Conservation (phyloP, 805 yeast genomes). For the Cyberlindnera bimundalis region DNA sequence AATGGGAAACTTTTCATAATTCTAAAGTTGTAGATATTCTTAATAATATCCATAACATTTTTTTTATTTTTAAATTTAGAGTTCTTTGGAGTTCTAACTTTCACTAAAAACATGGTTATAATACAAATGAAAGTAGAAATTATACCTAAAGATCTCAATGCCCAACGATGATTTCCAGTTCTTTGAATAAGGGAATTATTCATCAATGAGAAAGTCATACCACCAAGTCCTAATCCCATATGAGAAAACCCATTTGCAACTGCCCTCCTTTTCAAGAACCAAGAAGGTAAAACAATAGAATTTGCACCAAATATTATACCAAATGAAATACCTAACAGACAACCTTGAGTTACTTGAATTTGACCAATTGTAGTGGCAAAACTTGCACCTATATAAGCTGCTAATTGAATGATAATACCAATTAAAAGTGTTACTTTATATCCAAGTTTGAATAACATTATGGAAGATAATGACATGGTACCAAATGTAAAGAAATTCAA, state of each 20-base stretch:
- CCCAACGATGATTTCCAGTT: slow-evolving; percentile 44
- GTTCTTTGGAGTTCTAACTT: slow-evolving; percentile 39
- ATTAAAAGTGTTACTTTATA: slow-evolving; percentile 34
- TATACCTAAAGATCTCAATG: slow-evolving; percentile 43
- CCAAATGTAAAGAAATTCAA: slow-evolving; percentile 48
- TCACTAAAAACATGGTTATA: slow-evolving; percentile 40
- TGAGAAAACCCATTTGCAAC: slow-evolving; percentile 48
- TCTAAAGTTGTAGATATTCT: slow-evolving; percentile 33
- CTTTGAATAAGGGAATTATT: slow-evolving; percentile 39
- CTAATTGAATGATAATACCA: slow-evolving; percentile 42
- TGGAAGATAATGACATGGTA: slow-evolving; percentile 46
- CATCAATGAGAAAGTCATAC: slow-evolving; percentile 41
- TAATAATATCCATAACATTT: slow-evolving; percentile 22
- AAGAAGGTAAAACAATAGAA: slow-evolving; percentile 46
- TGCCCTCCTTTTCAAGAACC: slow-evolving; percentile 50
- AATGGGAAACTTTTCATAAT: slow-evolving; percentile 32
- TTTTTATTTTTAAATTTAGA: slow-evolving; percentile 15
- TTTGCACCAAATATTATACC: slow-evolving; percentile 51
- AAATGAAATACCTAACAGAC: slow-evolving; percentile 48
- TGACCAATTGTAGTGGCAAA: slow-evolving; percentile 49
- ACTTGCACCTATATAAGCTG: slow-evolving; percentile 50
- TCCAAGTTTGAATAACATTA: slow-evolving; percentile 42
- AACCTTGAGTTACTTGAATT: slow-evolving; percentile 50
- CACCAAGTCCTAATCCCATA: slow-evolving; percentile 53
- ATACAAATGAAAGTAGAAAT: slow-evolving; percentile 36